Percentiles rank a stretch among this genome's conserved stretches.
phyloP scores from a whole-genome alignment of 2,329 filamentous ascomycete species.

The Torrubiella hemipterigena region DNA sequence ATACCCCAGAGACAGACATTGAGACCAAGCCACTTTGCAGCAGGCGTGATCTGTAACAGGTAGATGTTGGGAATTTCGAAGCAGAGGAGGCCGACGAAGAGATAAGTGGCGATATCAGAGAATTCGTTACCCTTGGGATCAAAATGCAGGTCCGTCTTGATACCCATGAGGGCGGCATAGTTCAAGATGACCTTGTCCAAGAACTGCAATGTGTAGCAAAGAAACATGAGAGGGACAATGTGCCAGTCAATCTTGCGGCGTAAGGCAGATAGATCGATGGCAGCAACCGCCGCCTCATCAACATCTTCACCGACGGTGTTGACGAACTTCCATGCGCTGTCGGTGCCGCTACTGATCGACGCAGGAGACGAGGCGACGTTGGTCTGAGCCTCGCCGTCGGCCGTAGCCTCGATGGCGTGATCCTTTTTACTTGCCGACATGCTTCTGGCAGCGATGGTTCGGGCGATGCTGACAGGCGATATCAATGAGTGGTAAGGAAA shows the following conservation, averaged over 20 bases:
- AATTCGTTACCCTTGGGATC: conserved; percentile 42
- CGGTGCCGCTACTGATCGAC: no score
- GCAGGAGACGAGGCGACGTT: no score
- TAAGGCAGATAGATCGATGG: conserved; percentile 5
- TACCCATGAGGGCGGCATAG: conserved; percentile 49
- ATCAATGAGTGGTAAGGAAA: no score
- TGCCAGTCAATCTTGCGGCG: conserved; percentile 10
- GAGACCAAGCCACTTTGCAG: conserved; percentile 39
- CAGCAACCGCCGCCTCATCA: conserved; percentile 15
- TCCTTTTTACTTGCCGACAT: no score
- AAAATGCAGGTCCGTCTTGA: conserved; percentile 37
- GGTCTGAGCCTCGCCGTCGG: no score
- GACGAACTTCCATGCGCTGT: conserved; percentile 23
- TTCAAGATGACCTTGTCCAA: conserved; percentile 14
- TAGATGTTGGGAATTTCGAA: conserved; percentile 42
- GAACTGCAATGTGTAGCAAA: conserved; percentile 7
- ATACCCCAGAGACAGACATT: conserved; percentile 38
- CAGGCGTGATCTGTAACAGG: conserved; percentile 42
- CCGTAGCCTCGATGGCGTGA: no score
- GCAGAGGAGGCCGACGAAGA: conserved; percentile 42
- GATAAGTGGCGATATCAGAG: conserved; percentile 40
- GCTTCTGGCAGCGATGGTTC: no score
- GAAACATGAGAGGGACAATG: conserved; percentile 10
- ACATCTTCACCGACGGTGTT: conserved; percentile 20
- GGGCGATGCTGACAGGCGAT: no score